Evolutionary conservation across 192 early-diverging fungal genomes (phyloP).

Genomic region (Backusella tarrabulga): DNA sequence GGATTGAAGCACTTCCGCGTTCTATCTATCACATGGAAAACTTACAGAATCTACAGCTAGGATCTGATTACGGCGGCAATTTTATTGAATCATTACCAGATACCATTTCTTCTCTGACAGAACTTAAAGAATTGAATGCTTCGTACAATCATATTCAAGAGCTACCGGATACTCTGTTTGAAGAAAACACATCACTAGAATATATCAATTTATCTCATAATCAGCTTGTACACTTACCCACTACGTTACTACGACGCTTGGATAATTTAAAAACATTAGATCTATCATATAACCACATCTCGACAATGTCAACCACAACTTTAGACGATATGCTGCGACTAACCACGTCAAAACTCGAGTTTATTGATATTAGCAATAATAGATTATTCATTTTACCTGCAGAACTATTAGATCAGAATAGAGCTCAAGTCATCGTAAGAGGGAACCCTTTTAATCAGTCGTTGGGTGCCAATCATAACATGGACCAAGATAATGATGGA

Average conservation of each 20-base stretch:
- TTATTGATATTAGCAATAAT: background rate
- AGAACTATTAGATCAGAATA: background rate
- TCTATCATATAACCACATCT: slow-evolving; percentile 6
- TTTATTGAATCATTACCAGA: background rate
- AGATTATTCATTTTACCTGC: background rate
- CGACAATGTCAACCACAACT: background rate
- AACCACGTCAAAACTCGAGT: background rate
- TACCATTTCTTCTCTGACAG: background rate
- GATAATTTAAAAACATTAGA: background rate
- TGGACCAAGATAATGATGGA: background rate
- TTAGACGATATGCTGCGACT: background rate
- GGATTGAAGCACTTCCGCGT: background rate
- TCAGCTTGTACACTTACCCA: background rate
- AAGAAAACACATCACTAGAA: background rate
- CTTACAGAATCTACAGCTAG: background rate
- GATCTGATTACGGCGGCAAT: slow-evolving; percentile 1
- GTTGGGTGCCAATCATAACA: background rate
- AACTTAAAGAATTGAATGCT: background rate
- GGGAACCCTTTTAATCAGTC: background rate
- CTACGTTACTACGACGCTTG: background rate
- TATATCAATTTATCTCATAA: slow-evolving; percentile 5
- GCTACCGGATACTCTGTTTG: background rate
- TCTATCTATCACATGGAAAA: slow-evolving; percentile 3
- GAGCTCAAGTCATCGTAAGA: background rate
- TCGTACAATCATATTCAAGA: background rate